Base-by-base conservation (phyloP, 176 grass and related monocot species). In the Juncus effusus region DNA sequence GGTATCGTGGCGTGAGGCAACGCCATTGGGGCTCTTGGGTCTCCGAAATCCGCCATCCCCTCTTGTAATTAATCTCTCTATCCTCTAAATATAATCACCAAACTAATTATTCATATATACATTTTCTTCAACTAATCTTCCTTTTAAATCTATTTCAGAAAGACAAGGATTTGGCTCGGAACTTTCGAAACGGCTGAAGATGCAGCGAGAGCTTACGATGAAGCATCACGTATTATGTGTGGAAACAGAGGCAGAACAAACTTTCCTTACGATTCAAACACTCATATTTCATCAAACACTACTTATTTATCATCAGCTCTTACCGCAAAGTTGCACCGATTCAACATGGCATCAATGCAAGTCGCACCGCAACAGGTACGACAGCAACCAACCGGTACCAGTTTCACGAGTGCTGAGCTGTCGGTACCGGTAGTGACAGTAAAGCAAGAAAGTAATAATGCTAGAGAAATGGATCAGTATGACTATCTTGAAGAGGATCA, bases 1-100 rank as follows among this genome's bases (percentile, higher is more conserved):
- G 89, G 42, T 93, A 75, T 72, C 89, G 89, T 36, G 89, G 89
- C 15, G 89, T 93, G 51, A 81, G 92, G 68, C 92, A 96, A 65
- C 92, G 92, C 50, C 87, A 96, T 57, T 96, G 92, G 92, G 92
- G 92, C 54, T 96, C 92, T 73, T 96, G 92, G 92, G 92, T 91
- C 69, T 91, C 87, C 2, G 92, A 96, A 76, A 96, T 96, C 37
- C 84, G 91, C 47, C 91, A 96, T 53, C 91, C 91, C 10, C 91
- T 96, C 74, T 69, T 96, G 91, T 96, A 73, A 79, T 80, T 76
- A 5, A 40, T 40, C 72, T 45, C 38, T 3, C 59, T 75, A 8
- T 64, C 49, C 38, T 60, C 41, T 13, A 28, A 13, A 57, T 57
- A 39, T 36, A 52, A 61, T 47, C 6, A 36, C 9, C 40, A 59